Evolutionary conservation across 192 early-diverging fungal genomes (phyloP).

Genomic region (Backusella tuberculispora): DNA sequence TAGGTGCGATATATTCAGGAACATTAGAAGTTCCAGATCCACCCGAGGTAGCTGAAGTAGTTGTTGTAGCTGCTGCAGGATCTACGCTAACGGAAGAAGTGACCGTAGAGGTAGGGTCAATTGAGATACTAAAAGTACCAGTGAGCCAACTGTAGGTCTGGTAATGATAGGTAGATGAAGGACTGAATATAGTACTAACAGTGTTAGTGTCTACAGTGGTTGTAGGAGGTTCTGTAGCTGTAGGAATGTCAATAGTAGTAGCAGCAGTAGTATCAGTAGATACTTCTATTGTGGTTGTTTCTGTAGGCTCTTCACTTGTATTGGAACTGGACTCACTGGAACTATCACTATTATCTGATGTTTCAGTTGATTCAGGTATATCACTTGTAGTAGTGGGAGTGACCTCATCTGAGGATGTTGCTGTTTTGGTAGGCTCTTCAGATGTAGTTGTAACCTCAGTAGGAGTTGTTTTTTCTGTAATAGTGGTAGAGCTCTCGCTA

Average conservation of each 20-base stretch:
- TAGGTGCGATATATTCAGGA: conserved; percentile 37
- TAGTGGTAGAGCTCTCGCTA: not conserved
- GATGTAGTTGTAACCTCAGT: not conserved
- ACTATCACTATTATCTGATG: not conserved
- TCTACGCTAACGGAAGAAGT: not conserved
- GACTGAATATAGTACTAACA: not conserved
- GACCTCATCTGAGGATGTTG: not conserved
- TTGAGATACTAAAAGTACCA: conserved; percentile 18
- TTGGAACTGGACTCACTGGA: not conserved
- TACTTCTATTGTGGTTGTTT: not conserved
- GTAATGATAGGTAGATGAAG: conserved; percentile 33
- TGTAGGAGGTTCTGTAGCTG: not conserved
- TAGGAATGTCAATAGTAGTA: conserved; percentile 13
- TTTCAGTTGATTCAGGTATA: not conserved
- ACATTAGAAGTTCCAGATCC: conserved; percentile 10
- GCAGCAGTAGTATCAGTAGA: not conserved
- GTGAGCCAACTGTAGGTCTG: conserved; percentile 28
- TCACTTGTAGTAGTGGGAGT: not conserved
- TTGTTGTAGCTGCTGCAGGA: not conserved
- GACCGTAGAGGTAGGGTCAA: not conserved
- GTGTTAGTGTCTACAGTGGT: not conserved
- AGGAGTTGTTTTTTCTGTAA: not conserved
- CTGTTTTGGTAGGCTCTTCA: not conserved
- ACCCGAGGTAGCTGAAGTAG: not conserved
- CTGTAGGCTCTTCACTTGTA: not conserved